Percentiles rank a stretch among this genome's conserved stretches.
phyloP scores from a whole-genome alignment of 164 flowering plant genomes.

The Kingdonia uniflora region DNA sequence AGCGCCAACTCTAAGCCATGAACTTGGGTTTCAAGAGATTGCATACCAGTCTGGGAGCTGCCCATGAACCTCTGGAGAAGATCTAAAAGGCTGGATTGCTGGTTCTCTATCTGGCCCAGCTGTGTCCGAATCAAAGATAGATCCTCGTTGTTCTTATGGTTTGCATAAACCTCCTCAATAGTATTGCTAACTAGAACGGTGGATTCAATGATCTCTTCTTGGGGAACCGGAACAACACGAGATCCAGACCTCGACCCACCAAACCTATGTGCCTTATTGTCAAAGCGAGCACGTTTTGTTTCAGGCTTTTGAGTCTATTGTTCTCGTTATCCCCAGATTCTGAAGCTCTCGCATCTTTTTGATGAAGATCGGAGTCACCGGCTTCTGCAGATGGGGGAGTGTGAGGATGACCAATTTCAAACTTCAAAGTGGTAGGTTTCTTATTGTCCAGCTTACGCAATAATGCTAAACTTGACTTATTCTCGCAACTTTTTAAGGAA shows the following conservation, averaged over 20 bases:
- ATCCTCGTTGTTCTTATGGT: constrained; percentile 47
- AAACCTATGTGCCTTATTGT: too few relatives aligned
- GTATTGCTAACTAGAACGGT: constrained; percentile 28
- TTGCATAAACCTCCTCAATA: constrained; percentile 20
- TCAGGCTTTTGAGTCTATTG: constrained; percentile 26
- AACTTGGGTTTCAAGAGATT: too few relatives aligned
- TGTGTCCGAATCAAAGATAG: constrained; percentile 64
- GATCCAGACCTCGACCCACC: too few relatives aligned
- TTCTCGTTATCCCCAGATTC: too few relatives aligned
- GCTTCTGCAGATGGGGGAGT: too few relatives aligned
- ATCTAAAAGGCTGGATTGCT: too few relatives aligned
- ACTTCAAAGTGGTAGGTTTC: too few relatives aligned
- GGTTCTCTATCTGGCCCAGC: constrained; percentile 70
- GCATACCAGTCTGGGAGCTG: constrained; percentile 71
- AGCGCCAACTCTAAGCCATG: too few relatives aligned
- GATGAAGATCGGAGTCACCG: constrained; percentile 16
- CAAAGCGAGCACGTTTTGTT: constrained; percentile 46
- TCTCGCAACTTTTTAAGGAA: constrained; percentile 25
- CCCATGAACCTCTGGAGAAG: constrained; percentile 88
- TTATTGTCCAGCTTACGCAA: too few relatives aligned
- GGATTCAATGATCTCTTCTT: constrained; percentile 27
- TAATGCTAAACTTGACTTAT: constrained; percentile 26
- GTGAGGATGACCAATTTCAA: too few relatives aligned
- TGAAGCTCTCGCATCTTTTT: constrained; percentile 23
- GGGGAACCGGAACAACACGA: constrained; percentile 55